These are phyloP conservation scores for Zasmidium cellare DNA, from an alignment of 2,329 filamentous ascomycete genomes.

Conservation along the genomic window DNA sequence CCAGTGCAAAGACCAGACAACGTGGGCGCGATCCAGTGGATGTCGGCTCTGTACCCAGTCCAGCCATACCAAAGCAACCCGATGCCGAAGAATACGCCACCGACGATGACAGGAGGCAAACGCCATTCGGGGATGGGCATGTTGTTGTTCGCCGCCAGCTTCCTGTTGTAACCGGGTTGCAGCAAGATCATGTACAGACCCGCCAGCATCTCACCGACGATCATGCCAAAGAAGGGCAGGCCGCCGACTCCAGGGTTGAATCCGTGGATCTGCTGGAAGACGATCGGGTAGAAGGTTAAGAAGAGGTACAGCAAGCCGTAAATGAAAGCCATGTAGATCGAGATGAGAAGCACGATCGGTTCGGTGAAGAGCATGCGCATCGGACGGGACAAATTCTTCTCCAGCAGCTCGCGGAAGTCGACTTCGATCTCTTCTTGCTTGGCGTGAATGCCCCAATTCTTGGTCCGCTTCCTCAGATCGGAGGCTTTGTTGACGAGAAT, in stretches of 20 bases:
- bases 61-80: constrained; percentile 48
- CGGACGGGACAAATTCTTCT: constrained; percentile 41
- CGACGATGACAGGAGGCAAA: constrained; percentile 49
- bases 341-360: constrained; percentile 50
- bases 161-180: constrained; percentile 36
- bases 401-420: constrained; percentile 37
- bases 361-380: constrained; percentile 52
- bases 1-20: constrained; percentile 46
- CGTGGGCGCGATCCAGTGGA: constrained; percentile 48
- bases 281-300: constrained; percentile 79
- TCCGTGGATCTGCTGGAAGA: constrained; percentile 71
- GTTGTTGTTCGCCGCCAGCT: constrained; percentile 35
- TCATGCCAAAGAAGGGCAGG: constrained; percentile 80
- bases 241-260: constrained; percentile 70
- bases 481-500: constrained; percentile 58
- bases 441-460: constrained; percentile 62
- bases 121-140: constrained; percentile 48
- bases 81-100: constrained; percentile 44
- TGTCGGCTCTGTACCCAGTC: constrained; percentile 33
- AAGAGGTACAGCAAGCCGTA: constrained; percentile 73
- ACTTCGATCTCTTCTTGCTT: constrained; percentile 43
- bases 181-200: constrained; percentile 18
- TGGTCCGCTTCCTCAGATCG: constrained; percentile 55
- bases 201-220: constrained; percentile 35
- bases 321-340: constrained; percentile 44